Evolutionary conservation across 306 rosid genomes (phyloP), one percentile per base, ranked within the genome.

Genomic region (Gillenia trifoliata): DNA sequence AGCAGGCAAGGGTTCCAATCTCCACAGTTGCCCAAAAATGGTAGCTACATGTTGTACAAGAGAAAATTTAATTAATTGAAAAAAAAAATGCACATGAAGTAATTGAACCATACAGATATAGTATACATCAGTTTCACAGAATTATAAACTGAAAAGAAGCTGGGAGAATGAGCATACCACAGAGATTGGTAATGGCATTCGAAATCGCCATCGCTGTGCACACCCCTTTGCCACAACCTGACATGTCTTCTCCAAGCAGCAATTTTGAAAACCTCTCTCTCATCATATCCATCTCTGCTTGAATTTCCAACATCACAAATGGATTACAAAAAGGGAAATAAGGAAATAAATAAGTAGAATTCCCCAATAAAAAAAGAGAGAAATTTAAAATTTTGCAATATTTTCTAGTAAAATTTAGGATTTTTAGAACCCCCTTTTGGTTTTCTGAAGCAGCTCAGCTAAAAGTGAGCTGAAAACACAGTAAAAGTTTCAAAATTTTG

Each of bases 161-260:
- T 20, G 43, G 28, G 36, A 74, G 41, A 36, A 28, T 47, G 49
- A 19, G 26, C 76, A 75, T 70, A 86, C 90, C 90, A 82, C 88
- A 84, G 23, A 86, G 90, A 79, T 86, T 86, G 28, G 90, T 86
- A 59, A 86, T 79, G 83, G 90, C 84, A 70, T 86, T 86, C 63
- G 90, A 86, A 75, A 86, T 82, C 29, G 88, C 83, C 69, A 86
- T 66, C 25, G 90, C 81, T 10, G 90, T 70, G 72, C 83, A 79
- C 25, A 86, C 90, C 71, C 90, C 90, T 77, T 84, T 86, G 3
- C 90, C 90, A 67, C 88, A 86, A 30, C 90, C 90, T 22, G 90
- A 86, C 90, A 87, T 87, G 57, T 87, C 88, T 75, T 87, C 88
- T 6, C 91, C 88, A 65, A 87, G 91, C 82, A 86, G 50, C 83